Evolutionary conservation across 805 yeast species (phyloP), one percentile per base, ranked within the genome.

Genomic region (Metschnikowia anglica): DNA sequence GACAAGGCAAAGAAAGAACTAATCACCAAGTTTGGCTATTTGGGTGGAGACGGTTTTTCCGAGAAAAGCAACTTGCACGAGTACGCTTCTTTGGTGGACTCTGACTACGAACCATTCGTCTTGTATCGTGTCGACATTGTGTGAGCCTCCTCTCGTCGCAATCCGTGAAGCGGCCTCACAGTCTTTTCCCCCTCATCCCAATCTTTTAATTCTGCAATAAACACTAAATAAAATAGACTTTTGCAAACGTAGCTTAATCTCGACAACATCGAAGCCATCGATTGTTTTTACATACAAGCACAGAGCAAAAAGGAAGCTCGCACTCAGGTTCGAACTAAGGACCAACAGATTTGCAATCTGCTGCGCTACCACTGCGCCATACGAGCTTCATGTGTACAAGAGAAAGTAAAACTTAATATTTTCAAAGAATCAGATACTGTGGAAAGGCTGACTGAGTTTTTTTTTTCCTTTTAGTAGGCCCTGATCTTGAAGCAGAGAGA

Each of bases 361-460:
- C 89, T 85, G 91, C 95, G 90, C 91, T 85, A 85, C 95, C 93
- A 82, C 93, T 85, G 90, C 88, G 93, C 93, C 89, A 85, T 74
- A 76, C 82, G 74, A 76, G 81, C 84, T 41, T 32, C 16, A 21
- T 10, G 29, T 26, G n/a, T n/a, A n/a, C n/a, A n/a, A n/a, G n/a
- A n/a, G n/a, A n/a, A n/a, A n/a, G n/a, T n/a, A n/a, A n/a, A n/a
- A n/a, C n/a, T n/a, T n/a, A n/a, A n/a, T n/a, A n/a, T n/a, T n/a
- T n/a, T n/a, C n/a, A n/a, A n/a, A n/a, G n/a, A n/a, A n/a, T n/a
- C n/a, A n/a, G n/a, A n/a, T n/a, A n/a, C n/a, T n/a, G n/a, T n/a
- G n/a, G n/a, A n/a, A n/a, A n/a, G n/a, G n/a, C n/a, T n/a, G n/a
- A n/a, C n/a, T n/a, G n/a, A n/a, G n/a, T n/a, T n/a, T n/a, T n/a